Evolutionary conservation across 1,139 yeast genomes (phyloP).

Genomic region (Zhuliangozyma blackwelliae): DNA sequence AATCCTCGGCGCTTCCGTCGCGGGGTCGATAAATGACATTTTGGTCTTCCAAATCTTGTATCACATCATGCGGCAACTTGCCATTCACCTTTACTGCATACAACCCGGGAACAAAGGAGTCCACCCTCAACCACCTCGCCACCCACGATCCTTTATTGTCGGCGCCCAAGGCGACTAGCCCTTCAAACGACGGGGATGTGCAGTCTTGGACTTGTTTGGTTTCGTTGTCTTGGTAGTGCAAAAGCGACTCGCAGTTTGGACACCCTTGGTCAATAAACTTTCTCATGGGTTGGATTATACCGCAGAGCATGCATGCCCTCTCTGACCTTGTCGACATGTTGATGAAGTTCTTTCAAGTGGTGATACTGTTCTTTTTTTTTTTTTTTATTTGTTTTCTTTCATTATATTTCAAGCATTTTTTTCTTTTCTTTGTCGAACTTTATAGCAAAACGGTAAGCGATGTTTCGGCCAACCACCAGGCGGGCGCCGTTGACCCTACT

Average conservation of each 20-base stretch:
- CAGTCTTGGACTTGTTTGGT: conserved; percentile 84
- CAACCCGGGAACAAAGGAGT: conserved; percentile 82
- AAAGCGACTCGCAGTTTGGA: conserved; percentile 93
- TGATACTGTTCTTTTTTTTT: too few relatives aligned
- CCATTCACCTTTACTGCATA: conserved; percentile 95
- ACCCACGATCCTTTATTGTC: conserved; percentile 88
- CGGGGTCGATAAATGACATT: conserved; percentile 88
- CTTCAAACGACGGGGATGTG: conserved; percentile 96
- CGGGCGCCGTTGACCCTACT: background rate
- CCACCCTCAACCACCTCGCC: conserved; percentile 93
- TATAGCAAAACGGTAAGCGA: conserved; percentile 4
- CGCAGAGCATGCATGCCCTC: conserved; percentile 97
- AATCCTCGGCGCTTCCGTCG: conserved; percentile 92
- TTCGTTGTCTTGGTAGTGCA: conserved; percentile 75
- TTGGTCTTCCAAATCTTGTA: conserved; percentile 65
- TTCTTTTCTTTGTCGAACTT: background rate
- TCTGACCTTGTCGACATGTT: conserved; percentile 63
- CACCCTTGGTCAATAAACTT: conserved; percentile 82
- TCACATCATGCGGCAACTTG: conserved; percentile 80
- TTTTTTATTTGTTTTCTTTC: too few relatives aligned
- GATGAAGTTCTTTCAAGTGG: too few relatives aligned
- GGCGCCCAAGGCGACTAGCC: conserved; percentile 85
- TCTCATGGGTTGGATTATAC: conserved; percentile 74
- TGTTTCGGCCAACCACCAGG: too few relatives aligned
- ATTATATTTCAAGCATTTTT: too few relatives aligned